These are phyloP conservation scores for Penicillium verhagenii DNA, from an alignment of 495 filamentous ascomycete species.

Conservation along the genomic window DNA sequence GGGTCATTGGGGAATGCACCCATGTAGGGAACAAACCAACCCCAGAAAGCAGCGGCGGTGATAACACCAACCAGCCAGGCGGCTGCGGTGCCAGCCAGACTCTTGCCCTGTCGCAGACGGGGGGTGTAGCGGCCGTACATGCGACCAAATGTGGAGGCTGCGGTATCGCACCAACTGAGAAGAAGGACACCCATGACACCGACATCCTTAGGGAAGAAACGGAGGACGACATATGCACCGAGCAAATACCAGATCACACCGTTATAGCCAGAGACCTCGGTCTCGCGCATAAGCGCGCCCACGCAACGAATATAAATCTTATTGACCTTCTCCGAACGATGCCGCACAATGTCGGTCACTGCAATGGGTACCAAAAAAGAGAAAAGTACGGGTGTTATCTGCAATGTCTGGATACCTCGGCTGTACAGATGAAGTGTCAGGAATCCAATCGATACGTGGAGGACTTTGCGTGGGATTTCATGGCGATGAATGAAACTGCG, in stretches of 20 bases:
- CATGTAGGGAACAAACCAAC: conserved; percentile 69
- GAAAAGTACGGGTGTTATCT: conserved; percentile 82
- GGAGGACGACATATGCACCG: conserved; percentile 80
- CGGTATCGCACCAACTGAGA: conserved; percentile 97
- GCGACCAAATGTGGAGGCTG: conserved; percentile 88
- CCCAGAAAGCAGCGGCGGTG: conserved; percentile 86
- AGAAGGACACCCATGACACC: conserved; percentile 84
- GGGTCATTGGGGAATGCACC: conserved; percentile 65
- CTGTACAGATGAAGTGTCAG: conserved; percentile 80
- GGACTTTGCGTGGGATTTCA: conserved; percentile 47
- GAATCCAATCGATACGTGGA: conserved; percentile 93
- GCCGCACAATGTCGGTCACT: conserved; percentile 75
- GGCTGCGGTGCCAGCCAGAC: conserved; percentile 81
- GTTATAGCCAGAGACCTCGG: conserved; percentile 88
- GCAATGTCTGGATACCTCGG: conserved; percentile 64
- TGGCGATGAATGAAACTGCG: conserved; percentile 52
- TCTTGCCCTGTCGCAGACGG: conserved; percentile 81
- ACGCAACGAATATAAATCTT: conserved; percentile 78
- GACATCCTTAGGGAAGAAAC: conserved; percentile 92
- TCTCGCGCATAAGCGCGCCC: conserved; percentile 94
- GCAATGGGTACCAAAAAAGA: conserved; percentile 84
- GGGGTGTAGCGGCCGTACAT: conserved; percentile 83
- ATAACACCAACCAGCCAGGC: conserved; percentile 76
- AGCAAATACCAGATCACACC: conserved; percentile 96
- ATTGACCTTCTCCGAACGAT: conserved; percentile 78